These are phyloP conservation scores for Gymnopilus dilepis DNA, from an alignment of 768 basidiomycete species.

Conservation along the genomic window DNA sequence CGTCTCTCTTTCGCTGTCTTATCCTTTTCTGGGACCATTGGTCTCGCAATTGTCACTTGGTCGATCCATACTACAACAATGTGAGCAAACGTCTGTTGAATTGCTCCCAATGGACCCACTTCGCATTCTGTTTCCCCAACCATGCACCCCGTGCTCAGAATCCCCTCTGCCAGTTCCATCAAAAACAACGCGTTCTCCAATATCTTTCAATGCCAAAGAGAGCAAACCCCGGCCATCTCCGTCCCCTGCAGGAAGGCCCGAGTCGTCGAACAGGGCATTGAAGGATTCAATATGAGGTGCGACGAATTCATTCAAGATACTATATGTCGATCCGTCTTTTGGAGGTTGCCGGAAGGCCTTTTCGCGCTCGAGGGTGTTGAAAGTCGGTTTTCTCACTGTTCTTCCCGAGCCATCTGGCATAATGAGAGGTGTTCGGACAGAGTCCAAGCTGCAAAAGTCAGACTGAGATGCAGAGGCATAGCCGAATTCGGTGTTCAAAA, in stretches of 20 bases:
- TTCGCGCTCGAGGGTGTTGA: constrained; percentile 84
- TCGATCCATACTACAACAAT: constrained; percentile 85
- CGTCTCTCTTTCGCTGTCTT: constrained; percentile 73
- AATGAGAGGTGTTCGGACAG: constrained; percentile 14
- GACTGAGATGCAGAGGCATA: constrained; percentile 1
- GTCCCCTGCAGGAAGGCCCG: constrained; percentile 74
- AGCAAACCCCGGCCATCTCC: constrained; percentile 83
- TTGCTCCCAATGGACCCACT: constrained; percentile 57
- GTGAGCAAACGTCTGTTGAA: constrained; percentile 16
- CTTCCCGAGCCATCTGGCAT: constrained; percentile 59
- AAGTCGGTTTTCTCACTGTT: constrained; percentile 48
- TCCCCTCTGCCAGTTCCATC: constrained; percentile 68
- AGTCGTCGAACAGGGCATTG: constrained; percentile 95
- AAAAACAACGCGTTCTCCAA: constrained; percentile 92
- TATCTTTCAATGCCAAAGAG: constrained; percentile 78
- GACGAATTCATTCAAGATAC: constrained; percentile 91
- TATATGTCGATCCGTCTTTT: constrained; percentile 67
- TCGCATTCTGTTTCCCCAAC: constrained; percentile 85
- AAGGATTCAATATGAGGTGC: constrained; percentile 95
- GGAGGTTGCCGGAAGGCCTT: constrained; percentile 78
- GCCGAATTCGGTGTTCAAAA: constrained; percentile 26
- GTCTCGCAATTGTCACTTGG: constrained; percentile 79
- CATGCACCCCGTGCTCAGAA: constrained; percentile 54
- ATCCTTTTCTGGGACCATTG: constrained; percentile 87
- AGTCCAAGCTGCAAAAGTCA: neutral